Evolutionary conservation across 2,329 filamentous ascomycete genomes (phyloP), one percentile per base, ranked within the genome.

Genomic region (Penicillium brevicompactum): DNA sequence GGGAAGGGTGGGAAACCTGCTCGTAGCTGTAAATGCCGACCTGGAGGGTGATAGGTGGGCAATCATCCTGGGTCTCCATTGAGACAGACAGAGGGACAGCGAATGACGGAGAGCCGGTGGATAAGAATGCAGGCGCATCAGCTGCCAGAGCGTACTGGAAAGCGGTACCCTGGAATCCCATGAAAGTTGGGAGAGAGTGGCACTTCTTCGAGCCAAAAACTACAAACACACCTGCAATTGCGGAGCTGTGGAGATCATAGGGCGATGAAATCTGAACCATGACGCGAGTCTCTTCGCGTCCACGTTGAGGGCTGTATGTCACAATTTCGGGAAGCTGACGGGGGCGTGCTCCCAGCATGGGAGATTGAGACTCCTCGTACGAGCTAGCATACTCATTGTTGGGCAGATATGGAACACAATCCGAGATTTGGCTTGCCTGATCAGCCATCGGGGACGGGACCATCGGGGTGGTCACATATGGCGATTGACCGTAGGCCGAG

Each of bases 121-220:
- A 70, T n/a, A 79, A 72, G 61, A 86, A 84, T 2, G 81, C 82
- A 45, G 92, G 92, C 31, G 88, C 89, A 53, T 91, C 86, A 40
- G 86, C 85, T 44, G 84, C 85, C 64, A 96, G 80, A 30, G 83
- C 82, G 73, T 94, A 96, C 59, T 87, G 83, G 70, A 84, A 90
- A 51, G 76, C 78, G 18, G 84, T 83, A 62, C 83, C 75, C 79
- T 84, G 63, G 74, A 80, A 70, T 77, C 76, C 78, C 76, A 80
- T 70, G 69, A 87, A 87, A 44, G 84, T 81, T 22, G 92, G 80
- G 53, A 87, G 82, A 55, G 87, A 87, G 51, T 84, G 80, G 72
- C 87, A 88, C 71, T 87, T 87, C 66, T 89, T 85, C n/a, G 83
- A 81, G n/a, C 91, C 91, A 73, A 96, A 95, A 45, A 87, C 83